A percentile compares a stretch with the other conserved stretches of the same genome.
Conservation (phyloP, 495 filamentous ascomycete genomes). For the Pyrenopolyporus hunteri region DNA sequence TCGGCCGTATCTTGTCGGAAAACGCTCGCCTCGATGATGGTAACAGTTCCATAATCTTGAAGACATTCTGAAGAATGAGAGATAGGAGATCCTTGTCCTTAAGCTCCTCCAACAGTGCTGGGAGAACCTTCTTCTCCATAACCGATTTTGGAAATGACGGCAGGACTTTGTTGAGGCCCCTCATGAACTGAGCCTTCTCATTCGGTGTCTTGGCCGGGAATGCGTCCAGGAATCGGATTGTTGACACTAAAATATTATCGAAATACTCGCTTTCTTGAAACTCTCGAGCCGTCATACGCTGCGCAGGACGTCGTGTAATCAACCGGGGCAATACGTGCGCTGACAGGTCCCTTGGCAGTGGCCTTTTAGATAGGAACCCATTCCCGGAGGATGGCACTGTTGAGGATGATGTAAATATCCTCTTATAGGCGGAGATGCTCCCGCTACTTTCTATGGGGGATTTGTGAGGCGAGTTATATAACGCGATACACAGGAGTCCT, state of each 20-base stretch:
- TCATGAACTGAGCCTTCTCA: conserved; percentile 91
- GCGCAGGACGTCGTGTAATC: conserved; percentile 83
- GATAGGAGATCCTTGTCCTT: conserved; percentile 88
- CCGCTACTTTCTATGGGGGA: conserved; percentile 84
- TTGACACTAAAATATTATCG: conserved; percentile 93
- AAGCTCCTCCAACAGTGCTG: conserved; percentile 84
- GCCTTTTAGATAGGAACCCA: conserved; percentile 78
- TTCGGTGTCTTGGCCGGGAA: conserved; percentile 88
- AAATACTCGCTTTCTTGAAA: conserved; percentile 96
- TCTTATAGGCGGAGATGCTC: conserved; percentile 80
- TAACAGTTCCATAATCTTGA: conserved; percentile 78
- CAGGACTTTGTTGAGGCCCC: conserved; percentile 83
- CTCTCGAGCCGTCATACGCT: conserved; percentile 85
- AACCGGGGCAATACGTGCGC: conserved; percentile 77
- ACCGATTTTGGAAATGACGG: conserved; percentile 91
- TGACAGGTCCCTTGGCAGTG: conserved; percentile 79
- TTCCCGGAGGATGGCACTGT: conserved; percentile 78
- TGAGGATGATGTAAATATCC: conserved; percentile 75
- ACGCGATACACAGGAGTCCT: conserved; percentile 82
- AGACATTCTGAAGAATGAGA: conserved; percentile 85
- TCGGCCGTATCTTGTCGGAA: conserved; percentile 82
- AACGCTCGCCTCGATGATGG: conserved; percentile 79
- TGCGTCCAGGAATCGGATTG: conserved; percentile 89
- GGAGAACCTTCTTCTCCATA: conserved; percentile 91
- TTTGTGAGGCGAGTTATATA: conserved; percentile 90